These are phyloP conservation scores for Aspergillaceae sp. DNA, from an alignment of 2,329 filamentous ascomycete genomes.

Conservation along the genomic window DNA sequence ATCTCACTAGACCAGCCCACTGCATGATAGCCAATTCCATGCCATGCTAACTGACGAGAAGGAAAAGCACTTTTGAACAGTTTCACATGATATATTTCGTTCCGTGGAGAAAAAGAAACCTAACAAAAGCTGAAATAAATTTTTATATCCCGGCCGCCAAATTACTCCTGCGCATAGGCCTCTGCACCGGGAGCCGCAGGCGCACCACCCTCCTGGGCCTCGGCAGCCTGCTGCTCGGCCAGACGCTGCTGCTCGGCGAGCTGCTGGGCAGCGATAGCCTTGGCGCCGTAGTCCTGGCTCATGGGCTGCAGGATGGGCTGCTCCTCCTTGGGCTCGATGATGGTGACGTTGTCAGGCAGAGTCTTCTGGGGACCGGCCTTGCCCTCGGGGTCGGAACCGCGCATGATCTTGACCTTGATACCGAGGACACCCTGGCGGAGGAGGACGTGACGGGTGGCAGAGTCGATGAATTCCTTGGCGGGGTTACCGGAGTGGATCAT, in stretches of 20 bases:
- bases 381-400: conserved; percentile 97
- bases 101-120: conserved; percentile 13
- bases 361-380: conserved; percentile 97
- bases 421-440: conserved; percentile 99
- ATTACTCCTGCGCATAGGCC: conserved; percentile 41
- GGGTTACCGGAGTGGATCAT: conserved; percentile 99
- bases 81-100: conserved; percentile 30
- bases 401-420: conserved; percentile 99
- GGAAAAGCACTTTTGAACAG: neutral
- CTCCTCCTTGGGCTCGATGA: conserved; percentile 99
- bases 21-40: too few species aligned
- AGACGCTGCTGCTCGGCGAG: conserved; percentile 48
- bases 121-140: conserved; percentile 1
- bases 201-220: conserved; percentile 37
- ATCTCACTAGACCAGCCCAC: too few species aligned
- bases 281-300: conserved; percentile 97
- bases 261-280: conserved; percentile 60
- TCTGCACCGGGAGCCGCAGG: conserved; percentile 37
- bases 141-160: conserved; percentile 20
- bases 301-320: conserved; percentile 87
- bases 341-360: conserved; percentile 95
- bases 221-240: conserved; percentile 49
- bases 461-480: conserved; percentile 99
- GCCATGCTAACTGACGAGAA: too few species aligned
- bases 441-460: conserved; percentile 96